phyloP scores from a whole-genome alignment of 805 yeast genomes.

The Cyberlindnera saturnus region DNA sequence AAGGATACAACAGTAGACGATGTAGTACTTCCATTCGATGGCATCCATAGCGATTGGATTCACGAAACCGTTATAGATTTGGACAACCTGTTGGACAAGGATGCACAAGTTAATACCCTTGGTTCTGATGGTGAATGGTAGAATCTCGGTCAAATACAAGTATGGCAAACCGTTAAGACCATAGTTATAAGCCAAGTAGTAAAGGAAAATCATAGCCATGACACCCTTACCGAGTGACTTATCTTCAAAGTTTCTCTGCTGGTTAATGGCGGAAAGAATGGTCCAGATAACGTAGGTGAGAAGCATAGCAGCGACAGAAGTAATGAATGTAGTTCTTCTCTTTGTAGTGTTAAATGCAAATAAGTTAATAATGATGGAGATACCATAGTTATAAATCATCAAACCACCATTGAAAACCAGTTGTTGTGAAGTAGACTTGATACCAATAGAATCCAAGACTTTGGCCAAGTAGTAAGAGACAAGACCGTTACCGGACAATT shows the following conservation, averaged over 20 bases:
- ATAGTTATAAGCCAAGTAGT: conserved; percentile 35
- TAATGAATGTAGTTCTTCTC: conserved; percentile 32
- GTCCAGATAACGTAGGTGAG: conserved; percentile 38
- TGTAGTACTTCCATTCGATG: conserved; percentile 31
- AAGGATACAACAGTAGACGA: conserved; percentile 28
- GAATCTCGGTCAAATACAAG: conserved; percentile 38
- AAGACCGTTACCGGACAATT: conserved; percentile 46
- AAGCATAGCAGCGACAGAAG: conserved; percentile 32
- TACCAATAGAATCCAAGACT: conserved; percentile 48
- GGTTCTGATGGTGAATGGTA: conserved; percentile 28
- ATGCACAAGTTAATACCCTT: conserved; percentile 24
- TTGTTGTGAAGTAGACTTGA: conserved; percentile 39
- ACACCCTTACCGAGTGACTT: conserved; percentile 39
- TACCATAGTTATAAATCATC: conserved; percentile 39
- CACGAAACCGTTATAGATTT: conserved; percentile 29
- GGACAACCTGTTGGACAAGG: conserved; percentile 20
- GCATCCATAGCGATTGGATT: conserved; percentile 34
- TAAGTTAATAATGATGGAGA: conserved; percentile 27
- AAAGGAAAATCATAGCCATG: conserved; percentile 45
- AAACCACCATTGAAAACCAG: conserved; percentile 46
- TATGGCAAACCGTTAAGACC: conserved; percentile 41
- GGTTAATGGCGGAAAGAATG: conserved; percentile 39
- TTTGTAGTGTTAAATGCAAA: conserved; percentile 26
- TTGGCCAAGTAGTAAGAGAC: conserved; percentile 45
- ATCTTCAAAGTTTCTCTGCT: conserved; percentile 34